Evolutionary conservation across 805 yeast genomes (phyloP).

Genomic region (Ogataea nitratoaversa): DNA sequence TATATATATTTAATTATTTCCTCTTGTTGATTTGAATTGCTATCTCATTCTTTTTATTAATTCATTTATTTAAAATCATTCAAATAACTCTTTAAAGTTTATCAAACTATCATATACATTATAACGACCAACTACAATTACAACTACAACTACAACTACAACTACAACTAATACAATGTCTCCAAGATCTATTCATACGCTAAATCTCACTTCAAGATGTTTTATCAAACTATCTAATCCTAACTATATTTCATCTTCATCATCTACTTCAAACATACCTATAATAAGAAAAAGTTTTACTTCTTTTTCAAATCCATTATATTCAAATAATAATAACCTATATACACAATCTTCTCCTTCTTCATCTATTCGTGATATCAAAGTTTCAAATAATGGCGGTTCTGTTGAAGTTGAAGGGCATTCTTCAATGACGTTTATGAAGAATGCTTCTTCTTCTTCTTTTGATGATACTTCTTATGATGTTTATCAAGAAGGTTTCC

Average conservation of each 20-base stretch:
- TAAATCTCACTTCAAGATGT: conserved; percentile 28
- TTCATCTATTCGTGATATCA: conserved; percentile 5
- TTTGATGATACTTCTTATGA: conserved; percentile 13
- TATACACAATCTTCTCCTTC: conserved; percentile 12
- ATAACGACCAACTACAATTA: too few species aligned
- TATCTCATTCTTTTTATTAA: too few species aligned
- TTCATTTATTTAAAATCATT: too few species aligned
- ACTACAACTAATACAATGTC: conserved; percentile 21
- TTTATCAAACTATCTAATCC: conserved; percentile 14
- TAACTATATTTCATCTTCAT: conserved; percentile 6
- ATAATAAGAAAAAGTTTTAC: conserved; percentile 20
- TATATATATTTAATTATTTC: too few species aligned
- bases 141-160: too few species aligned
- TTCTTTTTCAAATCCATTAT: conserved; percentile 19
- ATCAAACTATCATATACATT: too few species aligned
- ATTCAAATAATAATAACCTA: conserved; percentile 17
- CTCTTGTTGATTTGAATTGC: too few species aligned
- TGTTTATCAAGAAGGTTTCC: conserved; percentile 18
- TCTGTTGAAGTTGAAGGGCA: conserved; percentile 22
- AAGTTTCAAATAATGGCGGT: conserved; percentile 30
- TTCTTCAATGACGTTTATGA: conserved; percentile 26
- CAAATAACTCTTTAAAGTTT: too few species aligned
- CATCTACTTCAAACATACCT: conserved; percentile 2
- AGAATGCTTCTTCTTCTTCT: conserved; percentile 24
- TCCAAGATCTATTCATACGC: conserved; percentile 24